Conservation (phyloP, 257 asterid species). For the Lycium barbarum region DNA sequence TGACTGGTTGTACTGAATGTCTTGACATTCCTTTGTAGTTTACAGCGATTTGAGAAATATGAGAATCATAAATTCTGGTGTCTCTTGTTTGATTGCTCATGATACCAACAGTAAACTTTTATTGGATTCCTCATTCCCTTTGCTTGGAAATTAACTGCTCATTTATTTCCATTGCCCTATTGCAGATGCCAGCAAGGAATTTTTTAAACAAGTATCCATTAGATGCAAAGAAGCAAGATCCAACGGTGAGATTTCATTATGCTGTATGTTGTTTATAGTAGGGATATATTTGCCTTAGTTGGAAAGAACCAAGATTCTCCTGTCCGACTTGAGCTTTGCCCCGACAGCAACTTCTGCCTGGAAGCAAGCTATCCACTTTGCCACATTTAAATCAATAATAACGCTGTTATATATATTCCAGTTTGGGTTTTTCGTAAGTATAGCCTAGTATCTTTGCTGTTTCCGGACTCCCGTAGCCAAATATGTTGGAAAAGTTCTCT, state of each 20-base stretch:
- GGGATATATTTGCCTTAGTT: slow-evolving; percentile 21
- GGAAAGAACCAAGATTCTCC: background rate
- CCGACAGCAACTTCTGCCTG: slow-evolving; percentile 1
- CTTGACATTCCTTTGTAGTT: background rate
- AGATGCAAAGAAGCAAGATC: slow-evolving; percentile 42
- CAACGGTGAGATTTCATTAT: slow-evolving; percentile 43
- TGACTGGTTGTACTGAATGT: background rate
- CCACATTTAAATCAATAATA: background rate
- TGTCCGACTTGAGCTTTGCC: background rate
- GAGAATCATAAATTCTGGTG: background rate
- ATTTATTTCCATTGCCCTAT: background rate
- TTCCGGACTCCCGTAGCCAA: background rate
- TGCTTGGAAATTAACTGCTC: background rate
- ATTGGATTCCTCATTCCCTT: background rate
- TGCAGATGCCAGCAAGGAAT: slow-evolving; percentile 53
- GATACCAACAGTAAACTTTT: background rate
- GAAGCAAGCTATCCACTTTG: background rate
- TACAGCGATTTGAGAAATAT: background rate
- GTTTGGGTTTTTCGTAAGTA: background rate
- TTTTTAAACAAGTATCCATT: slow-evolving; percentile 44
- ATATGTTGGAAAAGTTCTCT: background rate
- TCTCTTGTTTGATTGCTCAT: background rate
- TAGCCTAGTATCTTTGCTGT: background rate
- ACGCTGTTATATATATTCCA: background rate
- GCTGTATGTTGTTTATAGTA: background rate